A percentile compares a stretch with the other conserved stretches of the same genome.
Conservation (phyloP, 2,329 filamentous ascomycete species). For the Ceratocystis colombiana region DNA sequence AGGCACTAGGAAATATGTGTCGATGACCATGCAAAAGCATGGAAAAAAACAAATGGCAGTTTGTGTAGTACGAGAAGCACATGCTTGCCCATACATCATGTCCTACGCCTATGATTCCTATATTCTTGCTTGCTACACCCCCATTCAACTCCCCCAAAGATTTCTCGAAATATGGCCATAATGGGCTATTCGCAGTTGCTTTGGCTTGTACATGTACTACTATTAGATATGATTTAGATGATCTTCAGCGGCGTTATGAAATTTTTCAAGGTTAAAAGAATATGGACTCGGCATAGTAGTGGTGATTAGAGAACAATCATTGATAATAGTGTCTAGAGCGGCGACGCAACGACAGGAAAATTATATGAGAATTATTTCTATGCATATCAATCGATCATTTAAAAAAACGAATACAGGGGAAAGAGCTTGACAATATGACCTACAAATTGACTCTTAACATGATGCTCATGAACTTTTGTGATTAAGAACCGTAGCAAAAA, state of each 20-base stretch:
- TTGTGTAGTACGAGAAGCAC: neutral
- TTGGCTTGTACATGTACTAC: constrained; percentile 24
- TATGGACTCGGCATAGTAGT: neutral
- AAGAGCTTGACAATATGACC: constrained; percentile 2
- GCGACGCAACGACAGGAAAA: neutral
- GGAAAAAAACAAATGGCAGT: neutral
- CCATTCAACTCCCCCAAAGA: neutral
- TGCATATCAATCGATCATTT: constrained; percentile 14
- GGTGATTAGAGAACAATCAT: neutral
- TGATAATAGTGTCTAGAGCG: neutral
- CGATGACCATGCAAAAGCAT: neutral
- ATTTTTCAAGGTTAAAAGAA: neutral
- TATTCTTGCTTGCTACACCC: neutral
- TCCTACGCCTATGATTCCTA: neutral
- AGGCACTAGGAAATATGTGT: too few species aligned
- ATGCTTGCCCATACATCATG: neutral
- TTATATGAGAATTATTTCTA: neutral
- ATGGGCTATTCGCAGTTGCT: neutral
- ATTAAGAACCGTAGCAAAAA: constrained; percentile 12
- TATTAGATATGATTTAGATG: constrained; percentile 24
- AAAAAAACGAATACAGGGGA: constrained; percentile 6
- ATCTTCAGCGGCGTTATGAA: constrained; percentile 11
- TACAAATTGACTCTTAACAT: constrained; percentile 2
- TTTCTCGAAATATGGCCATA: neutral
- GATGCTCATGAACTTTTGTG: constrained; percentile 11